A percentile compares a stretch with the other conserved stretches of the same genome.
Conservation (phyloP, 257 asterid species). For the Hygrophila difformis region DNA sequence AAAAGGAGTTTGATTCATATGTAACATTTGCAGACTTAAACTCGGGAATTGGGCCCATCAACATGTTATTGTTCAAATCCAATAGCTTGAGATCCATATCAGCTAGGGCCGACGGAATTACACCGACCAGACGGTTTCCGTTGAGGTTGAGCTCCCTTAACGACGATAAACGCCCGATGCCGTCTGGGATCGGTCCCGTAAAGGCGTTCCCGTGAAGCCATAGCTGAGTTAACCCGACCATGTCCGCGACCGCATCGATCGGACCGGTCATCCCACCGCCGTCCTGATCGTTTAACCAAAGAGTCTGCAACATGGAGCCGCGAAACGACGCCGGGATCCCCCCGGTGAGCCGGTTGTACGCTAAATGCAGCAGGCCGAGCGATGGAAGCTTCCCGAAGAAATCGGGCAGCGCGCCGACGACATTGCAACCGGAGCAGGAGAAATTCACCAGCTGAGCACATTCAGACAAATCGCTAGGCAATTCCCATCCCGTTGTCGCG, state of each 20-base stretch:
- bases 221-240: constrained; percentile 40
- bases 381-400: constrained; percentile 60
- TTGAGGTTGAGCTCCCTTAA: constrained; percentile 48
- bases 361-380: constrained; percentile 32
- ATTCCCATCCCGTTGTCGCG: constrained; percentile 52
- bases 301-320: constrained; percentile 48
- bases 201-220: constrained; percentile 80
- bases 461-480: constrained; percentile 29
- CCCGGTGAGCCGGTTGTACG: constrained; percentile 51
- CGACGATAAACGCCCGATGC: constrained; percentile 44
- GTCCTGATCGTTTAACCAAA: constrained; percentile 74
- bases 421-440: constrained; percentile 57
- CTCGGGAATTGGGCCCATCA: constrained; percentile 76
- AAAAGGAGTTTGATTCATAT: constrained; percentile 46
- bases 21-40: constrained; percentile 40
- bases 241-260: constrained; percentile 38
- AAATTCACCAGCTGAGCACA: constrained; percentile 51
- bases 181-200: constrained; percentile 56
- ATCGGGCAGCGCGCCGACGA: constrained; percentile 65
- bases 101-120: constrained; percentile 55
- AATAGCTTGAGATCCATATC: constrained; percentile 30
- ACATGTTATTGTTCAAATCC: constrained; percentile 68
- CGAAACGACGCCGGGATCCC: constrained; percentile 39
- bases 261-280: constrained; percentile 50
- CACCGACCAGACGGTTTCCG: constrained; percentile 54